These are phyloP conservation scores for Microascus cirrosus DNA, from an alignment of 2,329 filamentous ascomycete species.

Conservation along the genomic window DNA sequence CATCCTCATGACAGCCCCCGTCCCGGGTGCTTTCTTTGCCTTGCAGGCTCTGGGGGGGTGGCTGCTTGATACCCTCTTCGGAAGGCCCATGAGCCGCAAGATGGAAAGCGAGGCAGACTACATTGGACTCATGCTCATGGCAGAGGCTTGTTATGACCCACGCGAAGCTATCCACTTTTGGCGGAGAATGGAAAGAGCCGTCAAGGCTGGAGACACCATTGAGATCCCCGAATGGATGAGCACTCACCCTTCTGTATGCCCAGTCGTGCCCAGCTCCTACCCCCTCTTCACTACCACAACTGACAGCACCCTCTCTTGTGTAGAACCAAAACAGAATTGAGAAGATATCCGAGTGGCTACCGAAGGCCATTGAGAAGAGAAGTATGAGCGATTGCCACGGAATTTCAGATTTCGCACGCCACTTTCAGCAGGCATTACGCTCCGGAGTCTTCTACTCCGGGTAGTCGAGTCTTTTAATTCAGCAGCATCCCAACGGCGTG, in stretches of 20 bases:
- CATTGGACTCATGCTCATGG: constrained; percentile 75
- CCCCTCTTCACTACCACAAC: not conserved
- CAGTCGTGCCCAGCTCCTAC: not conserved
- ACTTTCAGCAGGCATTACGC: constrained; percentile 31
- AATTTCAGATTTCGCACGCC: constrained; percentile 38
- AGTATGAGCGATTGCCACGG: constrained; percentile 41
- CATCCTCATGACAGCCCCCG: constrained; percentile 32
- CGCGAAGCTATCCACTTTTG: constrained; percentile 55
- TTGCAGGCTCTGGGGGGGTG: constrained; percentile 33
- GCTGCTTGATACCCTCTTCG: constrained; percentile 52
- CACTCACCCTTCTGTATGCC: constrained; percentile 61
- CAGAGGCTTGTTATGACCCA: constrained; percentile 67
- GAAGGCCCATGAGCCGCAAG: constrained; percentile 54
- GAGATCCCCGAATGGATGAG: constrained; percentile 60
- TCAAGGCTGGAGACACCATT: constrained; percentile 22
- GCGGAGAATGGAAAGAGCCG: constrained; percentile 50
- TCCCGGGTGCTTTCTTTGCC: constrained; percentile 27
- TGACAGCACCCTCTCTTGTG: not conserved
- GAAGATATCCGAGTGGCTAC: constrained; percentile 54
- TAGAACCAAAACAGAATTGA: constrained; percentile 51
- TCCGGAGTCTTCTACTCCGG: not conserved
- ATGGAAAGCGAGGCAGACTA: constrained; percentile 74
- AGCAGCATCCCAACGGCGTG: not conserved
- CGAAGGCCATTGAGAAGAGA: constrained; percentile 42
- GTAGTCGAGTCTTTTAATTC: not conserved